Percentiles rank a stretch among this genome's conserved stretches.
Evolutionary conservation across 768 basidiomycete species (phyloP).

Genomic region (Boletus fagicola): DNA sequence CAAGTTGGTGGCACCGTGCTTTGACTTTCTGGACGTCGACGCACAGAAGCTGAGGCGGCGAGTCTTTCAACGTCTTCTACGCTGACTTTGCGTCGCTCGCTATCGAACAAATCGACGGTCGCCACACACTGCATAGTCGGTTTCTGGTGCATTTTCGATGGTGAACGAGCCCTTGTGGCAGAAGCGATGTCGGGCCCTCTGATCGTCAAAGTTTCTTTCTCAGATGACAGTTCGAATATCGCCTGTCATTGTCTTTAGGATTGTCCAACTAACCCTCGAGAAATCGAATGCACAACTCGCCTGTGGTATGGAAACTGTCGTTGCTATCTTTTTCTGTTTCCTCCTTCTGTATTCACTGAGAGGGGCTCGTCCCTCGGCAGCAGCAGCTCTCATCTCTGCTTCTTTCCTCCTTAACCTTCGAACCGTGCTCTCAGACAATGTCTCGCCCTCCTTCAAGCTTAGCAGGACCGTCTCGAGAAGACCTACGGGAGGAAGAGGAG

Average conservation of each 20-base stretch:
- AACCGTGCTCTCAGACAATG: constrained; percentile 25
- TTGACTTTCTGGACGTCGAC: neutral
- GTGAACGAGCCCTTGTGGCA: neutral
- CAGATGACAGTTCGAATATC: neutral
- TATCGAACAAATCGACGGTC: neutral
- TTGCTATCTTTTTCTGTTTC: constrained; percentile 16
- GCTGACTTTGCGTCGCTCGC: constrained; percentile 1
- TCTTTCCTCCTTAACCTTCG: constrained; percentile 27
- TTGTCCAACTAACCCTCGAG: neutral
- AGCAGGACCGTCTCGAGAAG: constrained; percentile 22
- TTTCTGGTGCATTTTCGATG: neutral
- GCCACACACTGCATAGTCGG: neutral
- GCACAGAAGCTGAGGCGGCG: constrained; percentile 8
- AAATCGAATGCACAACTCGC: constrained; percentile 5
- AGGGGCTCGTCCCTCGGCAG: constrained; percentile 22
- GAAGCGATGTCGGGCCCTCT: neutral
- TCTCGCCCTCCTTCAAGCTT: constrained; percentile 24
- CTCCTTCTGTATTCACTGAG: constrained; percentile 25
- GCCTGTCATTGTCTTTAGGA: constrained; percentile 1
- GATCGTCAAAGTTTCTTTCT: neutral
- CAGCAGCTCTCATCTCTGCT: constrained; percentile 19
- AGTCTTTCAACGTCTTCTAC: constrained; percentile 18
- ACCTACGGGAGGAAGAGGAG: constrained; percentile 22
- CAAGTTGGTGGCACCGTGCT: neutral
- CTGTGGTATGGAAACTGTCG: constrained; percentile 4